These are phyloP conservation scores for Aquanectria penicillioides DNA, from an alignment of 2,329 filamentous ascomycete genomes.

Conservation along the genomic window DNA sequence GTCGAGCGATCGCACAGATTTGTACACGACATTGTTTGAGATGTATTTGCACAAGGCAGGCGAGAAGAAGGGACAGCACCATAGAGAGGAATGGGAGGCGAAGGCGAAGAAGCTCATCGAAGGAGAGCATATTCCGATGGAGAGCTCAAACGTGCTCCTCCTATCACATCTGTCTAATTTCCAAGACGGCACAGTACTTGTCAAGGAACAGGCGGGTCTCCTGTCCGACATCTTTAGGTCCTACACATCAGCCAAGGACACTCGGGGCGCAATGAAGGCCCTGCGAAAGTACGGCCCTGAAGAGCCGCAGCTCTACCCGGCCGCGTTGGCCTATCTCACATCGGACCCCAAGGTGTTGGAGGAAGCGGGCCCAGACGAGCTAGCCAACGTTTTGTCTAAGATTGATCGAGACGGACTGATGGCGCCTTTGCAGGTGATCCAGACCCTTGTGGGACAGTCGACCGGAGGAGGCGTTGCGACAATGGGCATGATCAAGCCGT, in stretches of 20 bases:
- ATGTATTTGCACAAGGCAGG: slow-evolving; percentile 95
- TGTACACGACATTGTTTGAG: slow-evolving; percentile 96
- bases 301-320: slow-evolving; percentile 91
- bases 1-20: slow-evolving; percentile 80
- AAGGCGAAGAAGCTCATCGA: slow-evolving; percentile 93
- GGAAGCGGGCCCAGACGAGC: slow-evolving; percentile 84
- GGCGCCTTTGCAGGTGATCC: slow-evolving; percentile 95
- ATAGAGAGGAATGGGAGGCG: slow-evolving; percentile 84
- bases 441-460: slow-evolving; percentile 78
- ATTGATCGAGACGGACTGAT: slow-evolving; percentile 93
- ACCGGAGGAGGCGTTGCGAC: slow-evolving; percentile 75
- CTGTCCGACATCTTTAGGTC: slow-evolving; percentile 97
- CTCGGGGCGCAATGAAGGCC: slow-evolving; percentile 87
- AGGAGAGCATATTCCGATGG: slow-evolving; percentile 82
- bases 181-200: slow-evolving; percentile 87
- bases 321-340: slow-evolving; percentile 92
- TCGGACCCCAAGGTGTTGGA: slow-evolving; percentile 83
- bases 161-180: slow-evolving; percentile 94
- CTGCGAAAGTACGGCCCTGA: slow-evolving; percentile 90
- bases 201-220: slow-evolving; percentile 92
- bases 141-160: slow-evolving; percentile 92
- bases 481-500: slow-evolving; percentile 97
- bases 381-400: slow-evolving; percentile 81
- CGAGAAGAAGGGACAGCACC: slow-evolving; percentile 71
- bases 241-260: slow-evolving; percentile 92